These are phyloP conservation scores for Pisolithus tinctorius DNA, from an alignment of 768 basidiomycete genomes.

Conservation along the genomic window DNA sequence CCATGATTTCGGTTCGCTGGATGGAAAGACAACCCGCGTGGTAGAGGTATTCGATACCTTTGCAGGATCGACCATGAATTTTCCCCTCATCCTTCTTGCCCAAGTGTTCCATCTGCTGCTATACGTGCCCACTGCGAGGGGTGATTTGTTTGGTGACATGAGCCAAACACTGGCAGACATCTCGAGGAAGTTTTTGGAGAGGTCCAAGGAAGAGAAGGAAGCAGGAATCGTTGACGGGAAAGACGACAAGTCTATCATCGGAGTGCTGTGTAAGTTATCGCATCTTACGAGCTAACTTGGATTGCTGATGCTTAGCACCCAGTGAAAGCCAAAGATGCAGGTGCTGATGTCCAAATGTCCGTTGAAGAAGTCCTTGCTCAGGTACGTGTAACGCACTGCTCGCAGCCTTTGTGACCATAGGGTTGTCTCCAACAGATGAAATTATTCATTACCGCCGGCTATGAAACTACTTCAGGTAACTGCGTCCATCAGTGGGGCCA, in stretches of 20 bases:
- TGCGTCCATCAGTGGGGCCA: not conserved
- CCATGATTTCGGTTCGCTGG: conserved; percentile 37
- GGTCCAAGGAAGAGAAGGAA: conserved; percentile 28
- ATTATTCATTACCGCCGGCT: conserved; percentile 32
- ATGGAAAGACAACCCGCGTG: conserved; percentile 26
- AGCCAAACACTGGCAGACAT: conserved; percentile 28
- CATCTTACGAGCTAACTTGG: not conserved
- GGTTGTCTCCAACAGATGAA: conserved; percentile 22
- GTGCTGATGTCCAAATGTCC: conserved; percentile 25
- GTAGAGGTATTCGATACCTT: conserved; percentile 22
- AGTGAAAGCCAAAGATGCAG: conserved; percentile 22
- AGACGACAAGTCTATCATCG: conserved; percentile 33
- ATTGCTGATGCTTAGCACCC: not conserved
- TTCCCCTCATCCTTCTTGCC: conserved; percentile 19
- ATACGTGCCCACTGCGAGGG: conserved; percentile 26
- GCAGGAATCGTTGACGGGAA: conserved; percentile 20
- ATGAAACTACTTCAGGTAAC: conserved; percentile 36
- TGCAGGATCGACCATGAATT: not conserved
- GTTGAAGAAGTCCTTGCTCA: conserved; percentile 37
- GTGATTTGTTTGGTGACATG: conserved; percentile 18
- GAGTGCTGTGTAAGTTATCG: conserved; percentile 25
- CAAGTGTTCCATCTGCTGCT: conserved; percentile 24
- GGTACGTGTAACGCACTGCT: conserved; percentile 7
- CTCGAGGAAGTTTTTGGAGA: conserved; percentile 26
- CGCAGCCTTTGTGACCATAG: not conserved